Evolutionary conservation across 2,329 filamentous ascomycete genomes (phyloP).

Genomic region (Colletotrichum caudatum): DNA sequence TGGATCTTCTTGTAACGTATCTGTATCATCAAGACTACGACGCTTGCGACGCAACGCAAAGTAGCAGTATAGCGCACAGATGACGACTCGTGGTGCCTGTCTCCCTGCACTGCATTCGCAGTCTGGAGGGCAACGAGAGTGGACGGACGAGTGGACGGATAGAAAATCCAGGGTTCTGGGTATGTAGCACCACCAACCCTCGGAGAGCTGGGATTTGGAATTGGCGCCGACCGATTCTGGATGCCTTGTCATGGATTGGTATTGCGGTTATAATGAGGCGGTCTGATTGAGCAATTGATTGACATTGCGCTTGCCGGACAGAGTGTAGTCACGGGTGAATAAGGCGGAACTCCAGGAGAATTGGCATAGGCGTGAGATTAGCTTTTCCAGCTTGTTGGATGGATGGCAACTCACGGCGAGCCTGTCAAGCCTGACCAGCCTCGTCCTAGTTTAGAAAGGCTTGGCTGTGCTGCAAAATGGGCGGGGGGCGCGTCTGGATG

Average conservation of each 20-base stretch:
- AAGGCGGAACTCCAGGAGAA: constrained; percentile 10
- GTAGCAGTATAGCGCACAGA: neutral
- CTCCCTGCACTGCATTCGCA: neutral
- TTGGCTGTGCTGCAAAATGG: too few species aligned
- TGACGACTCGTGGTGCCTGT: neutral
- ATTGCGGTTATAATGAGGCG: constrained; percentile 16
- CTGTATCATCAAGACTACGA: neutral
- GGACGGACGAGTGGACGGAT: constrained; percentile 21
- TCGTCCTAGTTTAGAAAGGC: neutral
- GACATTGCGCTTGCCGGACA: constrained; percentile 29
- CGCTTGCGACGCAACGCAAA: constrained; percentile 2
- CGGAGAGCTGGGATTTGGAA: neutral
- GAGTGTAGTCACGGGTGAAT: constrained; percentile 16
- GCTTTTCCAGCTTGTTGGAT: constrained; percentile 24
- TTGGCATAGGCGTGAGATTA: constrained; percentile 27
- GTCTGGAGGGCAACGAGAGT: neutral
- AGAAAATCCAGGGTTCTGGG: constrained; percentile 26
- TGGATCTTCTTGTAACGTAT: constrained; percentile 22
- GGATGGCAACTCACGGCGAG: constrained; percentile 15
- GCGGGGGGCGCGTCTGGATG: neutral
- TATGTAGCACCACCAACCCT: neutral
- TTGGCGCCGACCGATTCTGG: constrained; percentile 6
- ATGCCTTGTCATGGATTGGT: constrained; percentile 13
- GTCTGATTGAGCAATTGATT: constrained; percentile 37
- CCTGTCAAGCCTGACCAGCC: constrained; percentile 20